phyloP scores from a whole-genome alignment of 257 asterid genomes.

The Vinca minor region DNA sequence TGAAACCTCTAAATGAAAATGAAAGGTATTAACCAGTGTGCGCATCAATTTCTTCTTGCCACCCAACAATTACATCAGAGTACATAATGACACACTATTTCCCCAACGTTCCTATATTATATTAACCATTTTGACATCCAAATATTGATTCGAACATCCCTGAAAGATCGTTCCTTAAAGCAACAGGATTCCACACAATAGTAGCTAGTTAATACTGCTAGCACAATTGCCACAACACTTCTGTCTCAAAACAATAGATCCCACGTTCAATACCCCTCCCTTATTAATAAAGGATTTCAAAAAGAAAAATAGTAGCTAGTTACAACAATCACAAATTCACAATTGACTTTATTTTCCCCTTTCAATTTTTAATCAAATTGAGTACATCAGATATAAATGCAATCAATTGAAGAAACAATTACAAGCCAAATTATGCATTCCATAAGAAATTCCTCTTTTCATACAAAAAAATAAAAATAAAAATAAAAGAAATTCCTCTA shows the following conservation, averaged over 20 bases:
- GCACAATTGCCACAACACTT: no score
- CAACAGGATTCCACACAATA: no score
- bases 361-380: neutral
- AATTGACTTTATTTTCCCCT: neutral
- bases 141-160: neutral
- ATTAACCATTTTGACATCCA: neutral
- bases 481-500: no score
- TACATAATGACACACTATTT: neutral
- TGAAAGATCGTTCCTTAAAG: neutral
- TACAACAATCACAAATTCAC: neutral
- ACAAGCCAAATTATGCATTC: neutral
- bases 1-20: neutral
- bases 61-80: neutral
- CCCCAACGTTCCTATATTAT: neutral
- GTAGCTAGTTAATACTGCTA: no score
- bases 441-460: neutral
- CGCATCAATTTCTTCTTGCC: neutral
- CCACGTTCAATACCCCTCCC: no score
- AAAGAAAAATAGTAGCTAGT: neutral
- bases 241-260: no score
- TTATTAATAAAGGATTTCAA: no score
- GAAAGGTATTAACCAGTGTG: no score
- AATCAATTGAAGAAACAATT: no score
- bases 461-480: no score
- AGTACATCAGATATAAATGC: neutral